Conservation (phyloP, 306 rosid genomes). For the Vigna hirtella region DNA sequence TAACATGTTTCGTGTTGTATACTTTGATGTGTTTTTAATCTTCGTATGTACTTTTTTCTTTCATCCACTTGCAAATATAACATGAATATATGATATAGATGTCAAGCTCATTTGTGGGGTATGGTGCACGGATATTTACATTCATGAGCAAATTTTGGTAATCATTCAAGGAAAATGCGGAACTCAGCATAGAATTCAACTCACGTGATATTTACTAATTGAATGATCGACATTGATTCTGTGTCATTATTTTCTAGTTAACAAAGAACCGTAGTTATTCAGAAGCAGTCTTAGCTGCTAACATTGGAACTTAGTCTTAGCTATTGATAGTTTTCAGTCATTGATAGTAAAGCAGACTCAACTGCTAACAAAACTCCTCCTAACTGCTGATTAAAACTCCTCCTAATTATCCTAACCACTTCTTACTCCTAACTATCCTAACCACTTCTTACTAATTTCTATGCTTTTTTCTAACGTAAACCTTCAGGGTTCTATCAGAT, state of each 20-base stretch:
- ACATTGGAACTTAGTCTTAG: too few relatives aligned
- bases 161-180: background rate
- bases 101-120: conserved; percentile 2
- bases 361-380: too few relatives aligned
- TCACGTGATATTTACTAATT: background rate
- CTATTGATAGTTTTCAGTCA: too few relatives aligned
- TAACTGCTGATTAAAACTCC: too few relatives aligned
- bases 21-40: background rate
- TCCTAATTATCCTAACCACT: too few relatives aligned
- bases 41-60: background rate
- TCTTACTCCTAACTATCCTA: too few relatives aligned
- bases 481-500: too few relatives aligned
- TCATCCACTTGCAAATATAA: background rate
- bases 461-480: too few relatives aligned
- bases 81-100: conserved; percentile 15
- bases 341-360: too few relatives aligned
- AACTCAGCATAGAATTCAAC: background rate
- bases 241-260: conserved; percentile 30
- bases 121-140: background rate
- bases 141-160: conserved; percentile 16
- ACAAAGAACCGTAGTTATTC: background rate
- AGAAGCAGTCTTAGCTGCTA: background rate
- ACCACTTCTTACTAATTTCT: too few relatives aligned
- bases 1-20: background rate
- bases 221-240: background rate